Evolutionary conservation across 202 grass and related monocot genomes (phyloP).

Genomic region (Dendrocalamus latiflorus): DNA sequence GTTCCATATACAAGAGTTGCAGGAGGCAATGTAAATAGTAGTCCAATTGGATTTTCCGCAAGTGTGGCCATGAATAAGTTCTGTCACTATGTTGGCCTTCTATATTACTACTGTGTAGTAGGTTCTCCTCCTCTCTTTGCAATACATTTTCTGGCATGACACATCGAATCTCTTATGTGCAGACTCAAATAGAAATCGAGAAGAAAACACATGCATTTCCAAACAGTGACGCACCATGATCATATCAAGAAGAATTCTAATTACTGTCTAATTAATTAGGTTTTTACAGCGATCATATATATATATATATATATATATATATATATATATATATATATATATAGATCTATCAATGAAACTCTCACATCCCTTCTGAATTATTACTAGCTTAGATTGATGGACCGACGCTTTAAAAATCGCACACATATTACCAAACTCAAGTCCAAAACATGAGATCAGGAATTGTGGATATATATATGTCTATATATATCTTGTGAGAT

Average conservation of each 20-base stretch:
- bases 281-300: conserved; percentile 33
- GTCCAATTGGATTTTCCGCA: conserved; percentile 26
- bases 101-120: conserved; percentile 5
- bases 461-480: conserved; percentile 33
- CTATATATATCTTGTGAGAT: too few species aligned
- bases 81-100: conserved; percentile 18
- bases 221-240: not conserved
- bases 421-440: conserved; percentile 29
- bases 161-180: too few species aligned
- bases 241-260: not conserved
- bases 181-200: not conserved
- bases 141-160: conserved; percentile 1
- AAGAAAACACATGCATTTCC: conserved; percentile 6
- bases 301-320: too few species aligned
- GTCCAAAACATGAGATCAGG: conserved; percentile 41
- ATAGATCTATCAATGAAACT: conserved; percentile 22
- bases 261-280: conserved; percentile 20
- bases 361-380: conserved; percentile 20
- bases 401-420: not conserved
- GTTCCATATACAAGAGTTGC: conserved; percentile 23
- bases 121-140: not conserved
- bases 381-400: not conserved
- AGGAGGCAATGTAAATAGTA: conserved; percentile 39
- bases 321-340: too few species aligned
- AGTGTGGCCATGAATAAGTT: conserved; percentile 36